phyloP scores from a whole-genome alignment of 2,329 filamentous ascomycete genomes.

The Talaromyces albobiverticillius region DNA sequence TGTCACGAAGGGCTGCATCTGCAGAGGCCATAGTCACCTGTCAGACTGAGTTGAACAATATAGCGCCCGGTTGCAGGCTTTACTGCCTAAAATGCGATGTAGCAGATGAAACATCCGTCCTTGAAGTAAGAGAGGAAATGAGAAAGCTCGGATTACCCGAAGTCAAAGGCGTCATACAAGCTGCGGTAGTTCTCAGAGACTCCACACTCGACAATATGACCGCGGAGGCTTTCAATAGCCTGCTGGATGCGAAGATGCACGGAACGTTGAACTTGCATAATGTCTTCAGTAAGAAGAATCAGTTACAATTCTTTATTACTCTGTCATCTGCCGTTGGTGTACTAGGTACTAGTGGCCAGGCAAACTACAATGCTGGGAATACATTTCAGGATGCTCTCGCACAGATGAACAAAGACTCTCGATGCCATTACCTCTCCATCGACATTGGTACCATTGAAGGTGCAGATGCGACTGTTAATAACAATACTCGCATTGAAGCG shows the following conservation, averaged over 20 bases:
- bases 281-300: constrained; percentile 18
- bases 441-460: neutral
- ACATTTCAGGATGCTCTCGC: constrained; percentile 16
- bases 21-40: constrained; percentile 1
- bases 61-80: neutral
- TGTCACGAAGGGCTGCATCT: constrained; percentile 24
- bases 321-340: constrained; percentile 29
- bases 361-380: constrained; percentile 29
- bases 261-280: constrained; percentile 28
- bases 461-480: neutral
- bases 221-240: constrained; percentile 21
- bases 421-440: neutral
- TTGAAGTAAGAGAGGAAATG: neutral
- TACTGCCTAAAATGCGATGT: neutral
- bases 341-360: constrained; percentile 34
- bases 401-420: neutral
- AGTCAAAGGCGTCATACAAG: constrained; percentile 30
- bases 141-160: constrained; percentile 19
- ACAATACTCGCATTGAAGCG: neutral
- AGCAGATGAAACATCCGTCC: neutral
- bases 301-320: constrained; percentile 39
- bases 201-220: neutral
- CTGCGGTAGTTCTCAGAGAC: constrained; percentile 23
- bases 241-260: constrained; percentile 37
- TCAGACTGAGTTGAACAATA: neutral